These are phyloP conservation scores for Ramaria sp. DNA, from an alignment of 768 basidiomycete species.

Conservation along the genomic window DNA sequence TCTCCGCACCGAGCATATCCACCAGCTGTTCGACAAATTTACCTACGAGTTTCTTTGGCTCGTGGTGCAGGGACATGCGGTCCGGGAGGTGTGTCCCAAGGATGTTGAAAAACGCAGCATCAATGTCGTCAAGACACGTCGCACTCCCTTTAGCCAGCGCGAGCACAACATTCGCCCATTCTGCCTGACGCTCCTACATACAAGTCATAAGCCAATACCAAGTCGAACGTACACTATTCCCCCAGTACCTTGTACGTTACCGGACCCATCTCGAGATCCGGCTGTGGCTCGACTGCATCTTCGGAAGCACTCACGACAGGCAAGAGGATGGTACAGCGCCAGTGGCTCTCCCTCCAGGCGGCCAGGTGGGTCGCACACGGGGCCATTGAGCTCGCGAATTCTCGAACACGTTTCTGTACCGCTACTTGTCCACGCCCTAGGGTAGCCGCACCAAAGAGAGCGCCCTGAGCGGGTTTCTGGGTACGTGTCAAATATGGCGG, in stretches of 20 bases:
- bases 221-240: background rate
- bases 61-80: background rate
- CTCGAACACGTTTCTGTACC: background rate
- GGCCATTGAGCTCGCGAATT: background rate
- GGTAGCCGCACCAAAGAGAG: too few relatives aligned
- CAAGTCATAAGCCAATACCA: background rate
- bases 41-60: background rate
- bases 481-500: background rate
- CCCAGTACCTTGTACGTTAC: background rate
- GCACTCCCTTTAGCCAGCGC: background rate
- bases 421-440: background rate
- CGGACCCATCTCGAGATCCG: background rate
- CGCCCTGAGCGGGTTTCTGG: too few relatives aligned
- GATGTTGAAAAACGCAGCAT: background rate
- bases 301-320: background rate
- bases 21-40: background rate
- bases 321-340: background rate
- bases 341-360: background rate
- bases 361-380: background rate
- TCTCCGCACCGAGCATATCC: background rate
- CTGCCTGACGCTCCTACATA: background rate
- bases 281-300: background rate
- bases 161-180: background rate
- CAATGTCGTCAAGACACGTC: background rate
- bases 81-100: background rate